These are phyloP conservation scores for Fusarium buxicola DNA, from an alignment of 2,329 filamentous ascomycete species.

Conservation along the genomic window DNA sequence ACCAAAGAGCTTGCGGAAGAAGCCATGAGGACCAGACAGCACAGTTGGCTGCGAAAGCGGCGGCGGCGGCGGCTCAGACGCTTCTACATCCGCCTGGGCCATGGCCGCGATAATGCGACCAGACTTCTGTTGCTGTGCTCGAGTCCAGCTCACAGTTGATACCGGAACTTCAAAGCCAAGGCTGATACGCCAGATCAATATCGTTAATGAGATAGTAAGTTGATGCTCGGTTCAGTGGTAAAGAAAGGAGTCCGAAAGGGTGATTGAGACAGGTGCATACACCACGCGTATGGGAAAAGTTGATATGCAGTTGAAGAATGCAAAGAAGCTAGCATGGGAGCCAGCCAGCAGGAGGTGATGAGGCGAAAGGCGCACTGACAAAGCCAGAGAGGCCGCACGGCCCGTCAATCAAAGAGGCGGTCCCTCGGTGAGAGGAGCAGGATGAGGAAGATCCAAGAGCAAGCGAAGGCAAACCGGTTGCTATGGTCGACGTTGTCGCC, in stretches of 20 bases:
- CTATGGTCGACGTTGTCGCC: constrained; percentile 35
- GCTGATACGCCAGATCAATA: constrained; percentile 17
- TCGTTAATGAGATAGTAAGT: constrained; percentile 22
- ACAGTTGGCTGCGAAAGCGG: constrained; percentile 41
- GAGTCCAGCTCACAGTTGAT: constrained; percentile 14
- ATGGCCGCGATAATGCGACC: constrained; percentile 45
- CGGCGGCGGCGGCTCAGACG: constrained; percentile 46
- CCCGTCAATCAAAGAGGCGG: constrained; percentile 30
- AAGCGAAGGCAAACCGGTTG: constrained; percentile 28
- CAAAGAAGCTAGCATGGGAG: constrained; percentile 26
- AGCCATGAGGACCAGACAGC: constrained; percentile 41
- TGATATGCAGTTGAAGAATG: constrained; percentile 33
- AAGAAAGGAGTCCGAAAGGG: constrained; percentile 24
- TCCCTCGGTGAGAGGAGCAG: constrained; percentile 29
- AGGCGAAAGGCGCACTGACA: constrained; percentile 34
- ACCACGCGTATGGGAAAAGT: constrained; percentile 24
- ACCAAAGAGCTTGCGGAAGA: constrained; percentile 48
- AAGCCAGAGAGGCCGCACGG: constrained; percentile 27
- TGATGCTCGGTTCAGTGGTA: constrained; percentile 24
- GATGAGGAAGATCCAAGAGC: constrained; percentile 27
- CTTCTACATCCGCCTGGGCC: constrained; percentile 47
- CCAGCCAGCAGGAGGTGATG: constrained; percentile 29
- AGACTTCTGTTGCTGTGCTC: constrained; percentile 14
- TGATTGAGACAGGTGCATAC: constrained; percentile 33
- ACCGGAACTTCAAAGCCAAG: constrained; percentile 3